Base-by-base conservation (phyloP, 352 stramenopile genomes). In the Phytophthora agathidicida region DNA sequence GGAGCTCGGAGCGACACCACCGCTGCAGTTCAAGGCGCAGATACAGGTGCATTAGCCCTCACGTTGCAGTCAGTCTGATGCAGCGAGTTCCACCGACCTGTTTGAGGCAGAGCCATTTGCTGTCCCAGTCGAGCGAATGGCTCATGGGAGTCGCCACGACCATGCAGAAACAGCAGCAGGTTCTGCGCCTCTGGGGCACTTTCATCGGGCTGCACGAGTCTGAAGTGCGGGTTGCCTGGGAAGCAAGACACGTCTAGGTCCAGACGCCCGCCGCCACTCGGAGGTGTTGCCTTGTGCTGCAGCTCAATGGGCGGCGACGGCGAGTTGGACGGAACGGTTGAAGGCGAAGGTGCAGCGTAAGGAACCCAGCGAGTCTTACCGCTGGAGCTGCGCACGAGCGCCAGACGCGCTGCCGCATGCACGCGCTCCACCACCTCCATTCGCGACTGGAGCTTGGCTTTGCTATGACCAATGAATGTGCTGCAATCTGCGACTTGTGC, bases 61-160 rank as follows among this genome's bases (percentile, higher is more conserved):
- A 14, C 14, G 11, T 24, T 19, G 30, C 2, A 22, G 3, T 31
- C 48, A 37, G 23, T 41, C 33, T 16, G 8, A 11, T 4, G 23
- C 10, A 30, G 32, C 16, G 3, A 9, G 11, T 24, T 19, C 6
- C 22, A 38, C 46, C 5, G 42, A 91, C 81, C 81, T 65, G 82
- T 89, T 53, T 89, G 82, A 9, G 81, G 81, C 14, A 89, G 53
- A 8, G 59, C 79, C 79, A 89, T 88, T 39, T 78, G 56, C 24
- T 63, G 47, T 7, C 66, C 81, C 3, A 91, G 65, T 26, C 55
- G 60, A 9, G 75, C 67, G 24, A 91, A 91, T 9, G 71, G 71
- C 14, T 52, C 60, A n/a, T 82, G 68, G 22, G 68, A 83, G 51
- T 88, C 79, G 5, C 81, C 81, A 23, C 75, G 77, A 3, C 79